Evolutionary conservation across 108 stramenopile genomes (phyloP).

Genomic region (Nitzschia sp.): DNA sequence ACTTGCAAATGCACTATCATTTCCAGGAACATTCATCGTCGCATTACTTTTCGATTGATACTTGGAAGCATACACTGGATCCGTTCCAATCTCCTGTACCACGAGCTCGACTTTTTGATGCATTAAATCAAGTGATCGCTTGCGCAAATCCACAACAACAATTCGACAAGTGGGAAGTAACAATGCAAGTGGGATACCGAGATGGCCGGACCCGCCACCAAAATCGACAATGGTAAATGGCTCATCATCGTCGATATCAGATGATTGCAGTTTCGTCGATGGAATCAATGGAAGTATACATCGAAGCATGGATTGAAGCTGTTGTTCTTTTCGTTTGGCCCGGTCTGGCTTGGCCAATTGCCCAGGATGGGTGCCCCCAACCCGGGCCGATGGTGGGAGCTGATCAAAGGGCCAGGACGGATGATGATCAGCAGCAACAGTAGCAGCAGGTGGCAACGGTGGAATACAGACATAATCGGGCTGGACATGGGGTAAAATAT

Average conservation of each 20-base stretch:
- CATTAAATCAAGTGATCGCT: slow-evolving; percentile 55
- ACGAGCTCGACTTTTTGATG: slow-evolving; percentile 50
- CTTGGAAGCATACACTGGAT: not conserved
- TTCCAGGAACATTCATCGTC: not conserved
- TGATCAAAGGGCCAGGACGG: slow-evolving; percentile 43
- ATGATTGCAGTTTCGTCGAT: not conserved
- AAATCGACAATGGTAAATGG: slow-evolving; percentile 73
- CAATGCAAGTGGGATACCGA: slow-evolving; percentile 68
- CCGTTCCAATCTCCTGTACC: slow-evolving; percentile 3
- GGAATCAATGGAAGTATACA: slow-evolving; percentile 66
- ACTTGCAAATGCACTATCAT: slow-evolving; percentile 12
- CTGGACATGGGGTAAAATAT: slow-evolving; percentile 41
- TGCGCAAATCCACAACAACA: slow-evolving; percentile 68
- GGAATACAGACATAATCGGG: slow-evolving; percentile 32
- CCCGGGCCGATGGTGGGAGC: slow-evolving; percentile 38
- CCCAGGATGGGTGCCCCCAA: slow-evolving; percentile 41
- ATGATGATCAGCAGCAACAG: not conserved
- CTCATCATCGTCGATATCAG: not conserved
- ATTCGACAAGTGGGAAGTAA: slow-evolving; percentile 61
- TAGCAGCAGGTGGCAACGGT: not conserved
- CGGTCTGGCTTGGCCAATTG: slow-evolving; percentile 43
- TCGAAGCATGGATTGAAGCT: slow-evolving; percentile 61
- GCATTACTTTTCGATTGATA: not conserved
- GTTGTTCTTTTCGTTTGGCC: slow-evolving; percentile 67
- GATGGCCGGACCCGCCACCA: slow-evolving; percentile 72